Evolutionary conservation across 495 filamentous ascomycete genomes (phyloP), one percentile per base, ranked within the genome.

Genomic region (Polyplosphaeria fusca): DNA sequence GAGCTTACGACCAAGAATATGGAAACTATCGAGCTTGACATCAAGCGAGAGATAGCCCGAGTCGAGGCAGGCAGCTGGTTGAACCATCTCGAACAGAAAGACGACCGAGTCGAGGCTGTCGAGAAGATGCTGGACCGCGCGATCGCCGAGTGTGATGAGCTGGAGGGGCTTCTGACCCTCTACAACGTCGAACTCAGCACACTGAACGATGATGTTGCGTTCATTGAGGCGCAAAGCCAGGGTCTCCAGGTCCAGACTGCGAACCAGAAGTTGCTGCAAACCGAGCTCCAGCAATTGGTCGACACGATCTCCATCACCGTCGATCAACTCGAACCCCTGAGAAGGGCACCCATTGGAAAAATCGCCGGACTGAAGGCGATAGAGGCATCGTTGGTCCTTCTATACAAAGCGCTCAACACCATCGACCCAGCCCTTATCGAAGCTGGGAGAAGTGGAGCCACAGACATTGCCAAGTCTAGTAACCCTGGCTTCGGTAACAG

Each of bases 141-240:
- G 5, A 89, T 97, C 59, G 80, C 85, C 25, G 93, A 98, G 71
- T 96, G 93, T 62, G 93, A 98, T 49, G 91, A 96, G 71, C 76
- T 98, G 32, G 93, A 98, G 66, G 90, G 92, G 52, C 74, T 97
- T 39, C 72, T 98, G 41, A 97, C 91, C 1, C 74, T 98, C 25
- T 98, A 98, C 71, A 86, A 86, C 35, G 93, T 96, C 5, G 93
- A 98, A 72, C 73, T 98, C 43, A 88, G 89, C 55, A 90, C 95
- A 77, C 77, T 98, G 2, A 88, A 91, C 50, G 91, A 96, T 28
- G 93, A 98, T 71, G 90, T 98, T 40, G 83, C 91, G 4, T 96
- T 92, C 66, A 96, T 98, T 47, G 93, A 98, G 74, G 89, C 94
- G 7, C 93, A 97, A 68, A 90, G 88, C 4, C 91, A 97, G 73